Evolutionary conservation across 208 protist species (phyloP), one percentile per base, ranked within the genome.

Genomic region (Crithidia acanthocephali): DNA sequence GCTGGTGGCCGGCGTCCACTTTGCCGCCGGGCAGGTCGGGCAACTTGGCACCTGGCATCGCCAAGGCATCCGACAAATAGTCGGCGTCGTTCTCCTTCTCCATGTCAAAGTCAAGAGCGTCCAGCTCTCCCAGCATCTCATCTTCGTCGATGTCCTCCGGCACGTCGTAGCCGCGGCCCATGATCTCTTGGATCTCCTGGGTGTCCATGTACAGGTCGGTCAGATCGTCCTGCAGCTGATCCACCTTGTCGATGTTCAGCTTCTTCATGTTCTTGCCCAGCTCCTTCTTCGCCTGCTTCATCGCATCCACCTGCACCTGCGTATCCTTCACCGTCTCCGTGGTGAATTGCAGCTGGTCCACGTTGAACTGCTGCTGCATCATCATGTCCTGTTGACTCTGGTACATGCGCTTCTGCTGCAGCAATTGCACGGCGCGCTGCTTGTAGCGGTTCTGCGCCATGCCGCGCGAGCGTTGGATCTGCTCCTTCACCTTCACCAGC

Each of bases 391-490:
- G 87, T 73, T 98, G 95, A 50, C 80, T 88, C 77, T 97, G 90
- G 65, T 97, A 98, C 83, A 93, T 79, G 67, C 92, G 93, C 79
- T 97, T 97, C 74, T 98, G 95, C 76, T 96, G 92, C 33, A 98
- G 77, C 20, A 98, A 64, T 77, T 94, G 86, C 60, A 97, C 67
- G 0, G 93, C 95, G 32, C 90, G 89, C 79, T 98, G 89, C 76
- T 97, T 97, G 76, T 96, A 88, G 56, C 88, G 85, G 78, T 96
- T 86, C 74, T 95, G 84, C 18, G 88, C 83, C 28, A 84, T 68
- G 27, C 85, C 87, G 25, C 83, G 77, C 27, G 85, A 87, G 51
- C 84, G 80, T 68, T 90, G 80, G 40, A 98, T 95, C 45, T 87
- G 78, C 40, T 90, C 81, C 62, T 94, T 93, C 15, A 95, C 28